Conservation (phyloP, 129 eudicot genomes). For the Sambucus nigra region DNA sequence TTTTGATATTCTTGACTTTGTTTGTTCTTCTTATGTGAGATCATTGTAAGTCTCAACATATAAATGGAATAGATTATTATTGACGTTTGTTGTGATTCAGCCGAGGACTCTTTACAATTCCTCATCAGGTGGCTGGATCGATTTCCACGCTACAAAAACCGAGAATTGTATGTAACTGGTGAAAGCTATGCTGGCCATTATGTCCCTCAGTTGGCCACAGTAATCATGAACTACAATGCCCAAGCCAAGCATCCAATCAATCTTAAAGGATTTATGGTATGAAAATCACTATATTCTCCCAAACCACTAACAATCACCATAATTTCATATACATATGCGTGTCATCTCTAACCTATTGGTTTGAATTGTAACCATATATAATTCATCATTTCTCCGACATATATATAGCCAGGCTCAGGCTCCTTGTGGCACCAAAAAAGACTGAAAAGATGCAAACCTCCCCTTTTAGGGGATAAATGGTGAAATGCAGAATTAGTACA, state of each 20-base stretch:
- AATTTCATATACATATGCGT: background rate
- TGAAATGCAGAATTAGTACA: no score
- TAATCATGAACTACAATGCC: slow-evolving; percentile 43
- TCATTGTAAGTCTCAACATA: no score
- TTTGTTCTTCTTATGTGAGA: no score
- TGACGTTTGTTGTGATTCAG: slow-evolving; percentile 28
- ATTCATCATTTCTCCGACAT: no score
- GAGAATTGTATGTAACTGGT: slow-evolving; percentile 67
- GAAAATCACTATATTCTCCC: background rate
- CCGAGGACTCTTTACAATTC: slow-evolving; percentile 69
- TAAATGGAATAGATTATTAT: no score
- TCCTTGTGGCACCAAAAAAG: no score
- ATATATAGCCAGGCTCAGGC: no score
- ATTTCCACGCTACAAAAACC: slow-evolving; percentile 71
- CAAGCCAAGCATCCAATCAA: slow-evolving; percentile 41
- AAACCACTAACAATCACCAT: background rate
- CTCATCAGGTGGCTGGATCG: slow-evolving; percentile 79
- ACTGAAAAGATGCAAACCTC: no score
- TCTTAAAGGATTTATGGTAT: slow-evolving; percentile 86
- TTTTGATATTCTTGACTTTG: no score
- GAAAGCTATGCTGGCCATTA: slow-evolving; percentile 99
- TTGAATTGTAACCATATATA: no score
- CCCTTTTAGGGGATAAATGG: no score
- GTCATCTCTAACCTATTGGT: no score
- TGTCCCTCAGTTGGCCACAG: slow-evolving; percentile 85